Evolutionary conservation across 306 rosid genomes (phyloP), one percentile per base, ranked within the genome.

Genomic region (Cucurbita ficifolia): DNA sequence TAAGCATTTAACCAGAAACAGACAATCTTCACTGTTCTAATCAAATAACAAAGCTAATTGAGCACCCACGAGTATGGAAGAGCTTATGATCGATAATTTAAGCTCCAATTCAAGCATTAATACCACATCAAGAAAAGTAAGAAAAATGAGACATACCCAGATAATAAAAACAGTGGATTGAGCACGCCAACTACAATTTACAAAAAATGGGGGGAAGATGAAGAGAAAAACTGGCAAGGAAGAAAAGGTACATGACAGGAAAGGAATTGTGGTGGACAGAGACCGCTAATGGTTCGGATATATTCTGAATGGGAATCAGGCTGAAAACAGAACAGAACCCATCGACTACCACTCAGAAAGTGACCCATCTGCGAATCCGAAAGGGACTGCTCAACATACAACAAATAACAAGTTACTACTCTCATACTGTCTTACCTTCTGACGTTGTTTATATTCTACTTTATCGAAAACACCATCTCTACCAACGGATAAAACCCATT

Each of bases 271-370:
- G 33, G 68, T 78, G 75, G 88, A 87, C 71, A 75, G 75, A 73
- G 85, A 82, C 65, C 35, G 57, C 61, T 61, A 74, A 67, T 42
- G 52, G 75, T 12, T 73, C 43, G 56, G 55, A 77, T 76, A 59
- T 51, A 57, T 63, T 77, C 75, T 72, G 76, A 81, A 73, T 12
- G 75, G 67, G 78, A 79, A 84, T 70, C 58, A 59, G 78, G 77
- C 82, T 81, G 77, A 71, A 76, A 75, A 53, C 73, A 51, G 54
- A 48, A 58, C 57, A 51, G 54, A 48, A 58, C 64, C 68, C 80
- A 81, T 79, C 79, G 42, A 64, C 80, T 82, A 82, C 81, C 84
- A 74, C 53, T 72, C 79, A 18, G 91, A 90, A 77, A 89, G 88
- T 78, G 70, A 76, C 81, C 72, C 70, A 53, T 83, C 77, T 56